Evolutionary conservation across 2,329 filamentous ascomycete species (phyloP), one percentile per base, ranked within the genome.

Genomic region (Bipolaris cookei): DNA sequence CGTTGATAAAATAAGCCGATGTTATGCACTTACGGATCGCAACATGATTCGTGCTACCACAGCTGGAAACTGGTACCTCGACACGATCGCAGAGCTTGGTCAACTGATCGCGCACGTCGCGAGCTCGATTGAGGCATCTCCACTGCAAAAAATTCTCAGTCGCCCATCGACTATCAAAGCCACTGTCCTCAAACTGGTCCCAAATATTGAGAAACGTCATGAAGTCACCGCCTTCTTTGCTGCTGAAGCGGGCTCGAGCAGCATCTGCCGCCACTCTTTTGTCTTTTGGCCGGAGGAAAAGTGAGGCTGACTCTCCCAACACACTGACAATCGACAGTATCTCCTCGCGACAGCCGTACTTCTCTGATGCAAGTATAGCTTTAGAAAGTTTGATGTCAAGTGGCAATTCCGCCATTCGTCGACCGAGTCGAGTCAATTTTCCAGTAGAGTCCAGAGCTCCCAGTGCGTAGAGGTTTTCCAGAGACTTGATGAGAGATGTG

Each of bases 211-310:
- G 86, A 1, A 96, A 84, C 0, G 91, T 92, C 4, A 95, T 75
- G 68, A 97, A 91, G 73, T 99, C 95, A 39, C 95, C 95, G 34
- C 93, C 93, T 59, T 96, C 92, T 67, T 92, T 21, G 8, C 18
- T 91, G 73, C 94, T 82, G 0, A 92, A 96, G 1, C 94, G 87
- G 34, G 90, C 89, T 13, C 92, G 88, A 0, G 95, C 95, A 60
- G 90, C 91, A 76, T 99, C 94, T 11, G 95, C 95, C 70, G 97
- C 91, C 25, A 97, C 89, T 76, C 97, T 97, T 82, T 98, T 97
- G 79, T 99, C 53, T 93, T 74, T 97, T 97, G 18, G 95, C 93
- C 0, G 92, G 85, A 83, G 96, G 81, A 97, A 99, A 4, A 99
- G 84, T 0, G 92, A 89, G 3, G 89, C 92, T 1, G 91, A 87